phyloP scores from a whole-genome alignment of 768 basidiomycete genomes.

The Lactarius psammicola region DNA sequence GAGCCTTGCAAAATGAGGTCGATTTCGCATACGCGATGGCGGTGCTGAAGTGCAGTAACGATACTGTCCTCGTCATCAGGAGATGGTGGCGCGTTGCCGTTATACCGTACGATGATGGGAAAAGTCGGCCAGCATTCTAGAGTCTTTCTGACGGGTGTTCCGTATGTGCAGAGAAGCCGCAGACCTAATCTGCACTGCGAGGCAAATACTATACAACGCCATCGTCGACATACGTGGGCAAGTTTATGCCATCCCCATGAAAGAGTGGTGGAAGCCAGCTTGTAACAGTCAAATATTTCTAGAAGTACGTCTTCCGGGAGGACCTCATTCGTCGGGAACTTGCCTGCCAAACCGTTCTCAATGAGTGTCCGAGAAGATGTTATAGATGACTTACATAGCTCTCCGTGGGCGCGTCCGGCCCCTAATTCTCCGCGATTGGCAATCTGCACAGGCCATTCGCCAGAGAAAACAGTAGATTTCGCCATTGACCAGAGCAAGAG shows the following conservation, averaged over 20 bases:
- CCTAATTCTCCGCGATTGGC: neutral
- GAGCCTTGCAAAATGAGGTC: neutral
- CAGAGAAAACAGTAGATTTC: neutral
- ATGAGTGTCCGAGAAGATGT: neutral
- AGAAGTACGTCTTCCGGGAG: constrained; percentile 15
- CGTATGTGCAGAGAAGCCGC: constrained; percentile 15
- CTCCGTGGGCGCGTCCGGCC: neutral
- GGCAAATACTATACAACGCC: constrained; percentile 2
- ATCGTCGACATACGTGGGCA: constrained; percentile 8
- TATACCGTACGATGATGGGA: constrained; percentile 4
- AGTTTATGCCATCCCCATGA: constrained; percentile 12
- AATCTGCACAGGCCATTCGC: neutral
- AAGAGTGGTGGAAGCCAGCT: neutral
- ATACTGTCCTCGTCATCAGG: constrained; percentile 4
- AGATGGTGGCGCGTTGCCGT: neutral
- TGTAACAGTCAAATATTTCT: constrained; percentile 8
- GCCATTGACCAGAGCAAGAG: neutral
- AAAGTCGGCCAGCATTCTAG: constrained; percentile 9
- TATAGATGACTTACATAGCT: neutral
- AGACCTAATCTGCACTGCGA: constrained; percentile 10
- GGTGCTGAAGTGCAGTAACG: constrained; percentile 3
- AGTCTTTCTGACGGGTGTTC: neutral
- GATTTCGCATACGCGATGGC: constrained; percentile 8
- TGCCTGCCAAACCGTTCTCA: neutral
- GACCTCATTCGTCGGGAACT: neutral